Evolutionary conservation across 2,329 filamentous ascomycete genomes (phyloP), one percentile per base, ranked within the genome.

Genomic region (Fusarium poae): DNA sequence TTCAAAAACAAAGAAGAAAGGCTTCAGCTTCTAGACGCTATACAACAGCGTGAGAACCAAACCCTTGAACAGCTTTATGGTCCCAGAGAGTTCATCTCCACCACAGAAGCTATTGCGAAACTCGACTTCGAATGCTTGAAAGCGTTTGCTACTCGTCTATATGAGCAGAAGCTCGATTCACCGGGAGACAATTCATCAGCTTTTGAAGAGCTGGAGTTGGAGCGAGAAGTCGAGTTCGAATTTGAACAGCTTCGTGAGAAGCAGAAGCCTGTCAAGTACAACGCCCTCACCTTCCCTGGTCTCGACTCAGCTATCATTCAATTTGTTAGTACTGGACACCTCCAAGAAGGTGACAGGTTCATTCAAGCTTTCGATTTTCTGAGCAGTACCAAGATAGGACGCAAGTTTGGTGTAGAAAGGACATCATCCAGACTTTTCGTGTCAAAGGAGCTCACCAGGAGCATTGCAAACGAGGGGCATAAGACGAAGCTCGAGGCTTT

Each of bases 11-110:
- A 53, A 0, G 18, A 70, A 0, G 76, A 83, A 0, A 79, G 80
- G 0, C 60, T 74, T 0, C 69, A 68, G 16, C 53, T 72, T 7
- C 2, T 88, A 1, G 23, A 62, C 6, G 37, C 57, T 7, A 61
- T 76, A 20, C 60, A 79, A 15, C 83, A 87, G 37, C 78, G 80
- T 1, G 89, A 92, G 65, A 80, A 83, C 1, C 85, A 88, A 50
- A 86, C 85, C 0, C 74, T 92, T 0, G 81, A 86, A 35, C 79
- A 89, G 25, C 79, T 91, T 4, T 92, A 92, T 60, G 83, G 81
- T 35, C 65, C 74, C 44, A 51, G 74, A 73, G 16, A 25, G 15
- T 4, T 43, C 0, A 8, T 27, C 1, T 10, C 40, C 1, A 25
- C 23, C 9, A n/a, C 37, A 49, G 45, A 1, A 18, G 11, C 55